phyloP scores from a whole-genome alignment of 768 basidiomycete genomes.

The Phaeolepiota aurea region DNA sequence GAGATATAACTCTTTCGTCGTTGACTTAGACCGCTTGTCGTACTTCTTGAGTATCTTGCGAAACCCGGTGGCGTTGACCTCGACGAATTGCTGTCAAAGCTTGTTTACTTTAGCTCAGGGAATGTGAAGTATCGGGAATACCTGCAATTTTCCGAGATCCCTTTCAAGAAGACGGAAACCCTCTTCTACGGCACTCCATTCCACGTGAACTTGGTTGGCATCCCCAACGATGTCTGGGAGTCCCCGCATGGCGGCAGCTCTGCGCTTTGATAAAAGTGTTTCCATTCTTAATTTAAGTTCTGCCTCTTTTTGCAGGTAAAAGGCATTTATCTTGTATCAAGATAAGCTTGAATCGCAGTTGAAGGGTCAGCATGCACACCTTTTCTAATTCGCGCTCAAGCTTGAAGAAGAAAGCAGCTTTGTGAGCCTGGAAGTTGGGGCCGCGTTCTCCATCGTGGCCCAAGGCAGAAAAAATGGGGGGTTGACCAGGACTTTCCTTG shows the following conservation, averaged over 20 bases:
- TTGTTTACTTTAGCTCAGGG: slow-evolving; percentile 12
- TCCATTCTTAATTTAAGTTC: slow-evolving; percentile 89
- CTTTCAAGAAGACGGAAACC: slow-evolving; percentile 91
- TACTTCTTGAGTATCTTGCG: slow-evolving; percentile 98
- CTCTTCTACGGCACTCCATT: slow-evolving; percentile 95
- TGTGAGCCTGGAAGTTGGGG: slow-evolving; percentile 87
- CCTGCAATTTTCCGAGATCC: slow-evolving; percentile 93
- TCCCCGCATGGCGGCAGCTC: slow-evolving; percentile 69
- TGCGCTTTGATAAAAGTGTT: slow-evolving; percentile 87
- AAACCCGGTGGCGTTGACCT: slow-evolving; percentile 95
- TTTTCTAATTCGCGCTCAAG: slow-evolving; percentile 96
- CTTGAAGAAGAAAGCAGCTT: slow-evolving; percentile 98
- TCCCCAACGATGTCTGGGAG: slow-evolving; percentile 62
- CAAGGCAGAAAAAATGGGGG: slow-evolving; percentile 53
- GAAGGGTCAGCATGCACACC: slow-evolving; percentile 32
- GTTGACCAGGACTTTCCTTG: slow-evolving; percentile 35
- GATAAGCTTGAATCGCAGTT: slow-evolving; percentile 5
- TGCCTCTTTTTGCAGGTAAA: slow-evolving; percentile 96
- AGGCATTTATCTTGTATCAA: slow-evolving; percentile 79
- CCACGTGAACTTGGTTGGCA: slow-evolving; percentile 59
- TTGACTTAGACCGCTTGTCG: slow-evolving; percentile 92
- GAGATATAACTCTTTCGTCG: slow-evolving; percentile 95
- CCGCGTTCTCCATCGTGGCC: slow-evolving; percentile 67
- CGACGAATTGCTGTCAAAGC: slow-evolving; percentile 77
- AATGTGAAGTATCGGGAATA: slow-evolving; percentile 19